Evolutionary conservation across 1,284 basidiomycete species (phyloP).

Genomic region (Tilletia caries): DNA sequence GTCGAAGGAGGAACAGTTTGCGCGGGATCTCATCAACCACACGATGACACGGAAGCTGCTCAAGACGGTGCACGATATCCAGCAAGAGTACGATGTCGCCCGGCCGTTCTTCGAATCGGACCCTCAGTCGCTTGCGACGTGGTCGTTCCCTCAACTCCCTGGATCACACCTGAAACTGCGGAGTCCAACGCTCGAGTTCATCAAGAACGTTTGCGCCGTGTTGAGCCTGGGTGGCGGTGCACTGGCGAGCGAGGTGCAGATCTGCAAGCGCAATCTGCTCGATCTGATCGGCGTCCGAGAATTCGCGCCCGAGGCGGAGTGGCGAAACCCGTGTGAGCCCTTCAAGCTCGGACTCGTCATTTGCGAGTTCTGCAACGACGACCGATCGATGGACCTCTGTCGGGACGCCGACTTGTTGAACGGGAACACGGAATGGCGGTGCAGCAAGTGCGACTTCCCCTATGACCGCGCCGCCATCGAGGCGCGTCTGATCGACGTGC

Average conservation of each 20-base stretch:
- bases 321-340: constrained; percentile 87
- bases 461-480: constrained; percentile 84
- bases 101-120: constrained; percentile 62
- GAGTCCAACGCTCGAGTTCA: constrained; percentile 78
- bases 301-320: constrained; percentile 59
- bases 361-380: constrained; percentile 81
- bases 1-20: constrained; percentile 62
- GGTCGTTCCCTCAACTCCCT: constrained; percentile 76
- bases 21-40: constrained; percentile 72
- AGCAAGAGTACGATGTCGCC: constrained; percentile 42
- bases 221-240: constrained; percentile 55
- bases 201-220: constrained; percentile 82
- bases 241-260: constrained; percentile 70
- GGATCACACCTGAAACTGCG: constrained; percentile 74
- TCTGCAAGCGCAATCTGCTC: constrained; percentile 83
- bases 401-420: constrained; percentile 73
- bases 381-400: constrained; percentile 91
- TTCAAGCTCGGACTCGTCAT: constrained; percentile 82
- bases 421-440: constrained; percentile 45
- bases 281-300: constrained; percentile 84
- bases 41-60: constrained; percentile 79
- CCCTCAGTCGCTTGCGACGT: constrained; percentile 57
- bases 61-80: constrained; percentile 66
- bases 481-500: constrained; percentile 74
- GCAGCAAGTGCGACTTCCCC: constrained; percentile 70